phyloP scores from a whole-genome alignment of 164 flowering plant genomes.

The Macadamia tetraphylla region DNA sequence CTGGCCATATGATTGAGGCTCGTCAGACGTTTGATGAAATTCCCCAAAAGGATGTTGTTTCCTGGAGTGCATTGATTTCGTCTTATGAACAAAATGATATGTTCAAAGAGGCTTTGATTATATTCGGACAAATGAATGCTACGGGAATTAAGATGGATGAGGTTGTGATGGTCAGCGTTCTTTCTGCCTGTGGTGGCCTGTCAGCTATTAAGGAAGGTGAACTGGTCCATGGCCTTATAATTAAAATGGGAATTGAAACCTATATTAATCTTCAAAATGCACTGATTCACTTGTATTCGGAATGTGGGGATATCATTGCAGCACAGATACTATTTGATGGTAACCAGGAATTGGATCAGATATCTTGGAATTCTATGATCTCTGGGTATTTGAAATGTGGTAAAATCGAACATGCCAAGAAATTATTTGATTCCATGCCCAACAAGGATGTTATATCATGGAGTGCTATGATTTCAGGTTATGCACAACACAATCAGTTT shows the following conservation, averaged over 20 bases:
- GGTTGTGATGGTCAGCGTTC: slow-evolving; percentile 35
- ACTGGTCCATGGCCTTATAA: slow-evolving; percentile 23
- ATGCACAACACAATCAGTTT: slow-evolving; percentile 27
- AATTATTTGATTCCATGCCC: slow-evolving; percentile 38
- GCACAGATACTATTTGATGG: slow-evolving; percentile 29
- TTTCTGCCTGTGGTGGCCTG: slow-evolving; percentile 31
- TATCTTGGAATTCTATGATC: slow-evolving; percentile 16
- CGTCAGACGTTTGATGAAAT: not conserved
- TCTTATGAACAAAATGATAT: slow-evolving; percentile 36
- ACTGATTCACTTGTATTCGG: slow-evolving; percentile 36
- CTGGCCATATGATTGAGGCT: slow-evolving; percentile 32
- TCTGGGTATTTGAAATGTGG: slow-evolving; percentile 37
- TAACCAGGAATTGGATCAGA: slow-evolving; percentile 23
- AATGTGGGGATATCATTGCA: slow-evolving; percentile 24
- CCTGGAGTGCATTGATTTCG: slow-evolving; percentile 17
- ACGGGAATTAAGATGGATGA: slow-evolving; percentile 29
- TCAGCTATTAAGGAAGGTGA: slow-evolving; percentile 15
- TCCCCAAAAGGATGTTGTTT: not conserved
- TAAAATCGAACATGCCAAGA: slow-evolving; percentile 24
- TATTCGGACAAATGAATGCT: slow-evolving; percentile 27
- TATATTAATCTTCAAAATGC: slow-evolving; percentile 43
- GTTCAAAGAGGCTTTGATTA: slow-evolving; percentile 32
- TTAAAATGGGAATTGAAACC: slow-evolving; percentile 30
- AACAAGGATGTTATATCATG: slow-evolving; percentile 37
- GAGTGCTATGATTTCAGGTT: slow-evolving; percentile 20